Conservation (phyloP, 1,139 yeast species). For the Zygosaccharomyces pseudobailii region DNA sequence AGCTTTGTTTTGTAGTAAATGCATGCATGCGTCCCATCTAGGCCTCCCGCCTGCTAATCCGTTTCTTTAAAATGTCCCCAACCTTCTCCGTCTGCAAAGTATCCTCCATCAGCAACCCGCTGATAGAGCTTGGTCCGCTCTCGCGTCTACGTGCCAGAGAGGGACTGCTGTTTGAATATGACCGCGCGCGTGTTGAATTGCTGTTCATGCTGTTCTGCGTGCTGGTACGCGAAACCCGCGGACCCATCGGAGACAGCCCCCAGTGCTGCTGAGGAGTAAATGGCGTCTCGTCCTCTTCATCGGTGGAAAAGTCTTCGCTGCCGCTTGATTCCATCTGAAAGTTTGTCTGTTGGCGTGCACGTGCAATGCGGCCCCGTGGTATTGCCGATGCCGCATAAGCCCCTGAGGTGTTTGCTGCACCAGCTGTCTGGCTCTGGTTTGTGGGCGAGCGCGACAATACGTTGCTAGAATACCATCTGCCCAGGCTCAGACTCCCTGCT, state of each 20-base stretch:
- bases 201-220: slow-evolving; percentile 17
- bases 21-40: not conserved
- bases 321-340: slow-evolving; percentile 26
- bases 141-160: slow-evolving; percentile 12
- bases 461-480: slow-evolving; percentile 13
- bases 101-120: slow-evolving; percentile 19
- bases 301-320: slow-evolving; percentile 25
- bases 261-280: slow-evolving; percentile 11
- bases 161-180: slow-evolving; percentile 18
- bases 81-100: slow-evolving; percentile 22
- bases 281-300: slow-evolving; percentile 19
- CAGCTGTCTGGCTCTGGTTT: slow-evolving; percentile 6
- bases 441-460: slow-evolving; percentile 21
- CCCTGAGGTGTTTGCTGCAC: slow-evolving; percentile 1
- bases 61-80: slow-evolving; percentile 25
- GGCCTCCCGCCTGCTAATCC: slow-evolving; percentile 11
- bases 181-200: slow-evolving; percentile 12
- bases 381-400: not conserved
- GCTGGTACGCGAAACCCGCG: slow-evolving; percentile 18
- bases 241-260: slow-evolving; percentile 12
- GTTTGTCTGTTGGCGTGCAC: slow-evolving; percentile 6
- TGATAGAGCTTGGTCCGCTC: slow-evolving; percentile 11
- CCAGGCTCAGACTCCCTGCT: slow-evolving; percentile 10
- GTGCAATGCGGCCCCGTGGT: not conserved
- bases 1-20: not conserved